Percentiles rank a stretch among this genome's conserved stretches.
Evolutionary conservation across 2,329 filamentous ascomycete genomes (phyloP).

Genomic region (Pseudogymnoascus sp.): DNA sequence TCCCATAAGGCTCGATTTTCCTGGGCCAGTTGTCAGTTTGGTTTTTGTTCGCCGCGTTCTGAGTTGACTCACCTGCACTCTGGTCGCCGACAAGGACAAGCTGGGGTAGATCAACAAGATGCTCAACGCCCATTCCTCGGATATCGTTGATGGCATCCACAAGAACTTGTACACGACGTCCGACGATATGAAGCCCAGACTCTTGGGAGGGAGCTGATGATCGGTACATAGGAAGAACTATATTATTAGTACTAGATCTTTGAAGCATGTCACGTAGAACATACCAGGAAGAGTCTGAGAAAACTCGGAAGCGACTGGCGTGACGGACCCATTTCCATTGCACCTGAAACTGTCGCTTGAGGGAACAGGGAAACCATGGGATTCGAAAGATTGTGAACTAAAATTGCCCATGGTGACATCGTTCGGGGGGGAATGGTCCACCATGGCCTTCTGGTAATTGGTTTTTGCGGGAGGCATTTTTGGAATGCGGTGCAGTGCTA

Average conservation of each 20-base stretch:
- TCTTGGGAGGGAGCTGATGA: constrained; percentile 21
- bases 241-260: not conserved
- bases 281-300: constrained; percentile 1
- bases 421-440: not conserved
- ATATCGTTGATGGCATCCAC: constrained; percentile 62
- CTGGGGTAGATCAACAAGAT: constrained; percentile 61
- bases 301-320: not conserved
- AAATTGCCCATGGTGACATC: not conserved
- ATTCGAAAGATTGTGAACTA: not conserved
- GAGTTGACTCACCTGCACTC: constrained; percentile 47
- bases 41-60: not conserved
- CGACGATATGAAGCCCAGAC: constrained; percentile 45
- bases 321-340: not conserved
- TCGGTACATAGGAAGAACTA: not conserved
- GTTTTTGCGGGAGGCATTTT: not conserved
- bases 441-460: constrained; percentile 1
- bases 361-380: not conserved
- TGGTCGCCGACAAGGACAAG: constrained; percentile 82
- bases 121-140: constrained; percentile 64
- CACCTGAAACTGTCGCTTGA: not conserved
- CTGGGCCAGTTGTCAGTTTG: not conserved
- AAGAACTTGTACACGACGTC: constrained; percentile 55
- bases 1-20: constrained; percentile 64
- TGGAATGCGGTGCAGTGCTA: not conserved
- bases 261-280: not conserved